phyloP scores from a whole-genome alignment of 805 yeast genomes.

The Lachancea fermentati region DNA sequence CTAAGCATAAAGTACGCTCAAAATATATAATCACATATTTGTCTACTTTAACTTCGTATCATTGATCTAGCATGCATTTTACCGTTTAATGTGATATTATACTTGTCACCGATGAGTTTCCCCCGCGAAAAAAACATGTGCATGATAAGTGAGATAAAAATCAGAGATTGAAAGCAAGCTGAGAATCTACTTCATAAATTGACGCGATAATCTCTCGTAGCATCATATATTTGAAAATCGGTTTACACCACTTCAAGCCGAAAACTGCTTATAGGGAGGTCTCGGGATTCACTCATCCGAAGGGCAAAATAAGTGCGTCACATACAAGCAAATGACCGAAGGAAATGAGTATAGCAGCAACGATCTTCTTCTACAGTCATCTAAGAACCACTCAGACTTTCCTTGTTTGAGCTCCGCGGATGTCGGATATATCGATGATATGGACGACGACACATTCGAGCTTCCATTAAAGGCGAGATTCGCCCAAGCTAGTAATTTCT shows the following conservation, averaged over 20 bases:
- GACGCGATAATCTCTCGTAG: no score
- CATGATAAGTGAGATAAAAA: no score
- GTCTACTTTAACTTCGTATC: background rate
- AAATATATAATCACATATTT: background rate
- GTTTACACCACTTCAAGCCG: no score
- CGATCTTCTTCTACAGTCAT: background rate
- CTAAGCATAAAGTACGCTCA: conserved; percentile 42
- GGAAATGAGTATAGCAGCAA: background rate
- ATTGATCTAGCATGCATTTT: background rate
- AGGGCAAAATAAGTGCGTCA: no score
- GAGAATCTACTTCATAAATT: no score
- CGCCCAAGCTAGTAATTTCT: conserved; percentile 17
- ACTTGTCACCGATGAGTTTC: background rate
- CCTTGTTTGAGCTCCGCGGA: background rate
- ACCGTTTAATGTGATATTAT: no score
- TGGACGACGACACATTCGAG: conserved; percentile 21
- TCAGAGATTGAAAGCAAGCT: no score
- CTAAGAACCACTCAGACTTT: no score
- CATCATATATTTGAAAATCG: no score
- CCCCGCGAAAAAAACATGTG: no score
- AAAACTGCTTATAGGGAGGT: no score
- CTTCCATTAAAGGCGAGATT: conserved; percentile 23
- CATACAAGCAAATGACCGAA: background rate
- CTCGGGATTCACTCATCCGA: no score
- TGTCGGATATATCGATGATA: conserved; percentile 12